These are phyloP conservation scores for Mortierella hygrophila DNA, from an alignment of 192 early-diverging fungal genomes.

Conservation along the genomic window DNA sequence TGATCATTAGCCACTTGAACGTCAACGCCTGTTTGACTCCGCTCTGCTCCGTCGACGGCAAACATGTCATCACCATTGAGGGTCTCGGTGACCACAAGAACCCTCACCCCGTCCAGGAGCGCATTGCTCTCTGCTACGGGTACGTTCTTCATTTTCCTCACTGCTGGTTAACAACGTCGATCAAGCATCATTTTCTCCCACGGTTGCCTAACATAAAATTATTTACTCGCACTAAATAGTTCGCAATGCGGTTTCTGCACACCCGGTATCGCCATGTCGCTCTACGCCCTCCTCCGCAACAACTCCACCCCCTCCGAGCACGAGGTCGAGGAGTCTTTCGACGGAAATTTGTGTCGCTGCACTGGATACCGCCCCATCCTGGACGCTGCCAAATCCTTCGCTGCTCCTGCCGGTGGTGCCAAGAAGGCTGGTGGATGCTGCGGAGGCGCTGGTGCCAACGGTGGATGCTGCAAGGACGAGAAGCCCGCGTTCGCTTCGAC, in stretches of 20 bases:
- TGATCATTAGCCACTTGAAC: slow-evolving; percentile 46
- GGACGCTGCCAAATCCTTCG: slow-evolving; percentile 81
- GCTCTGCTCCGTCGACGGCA: slow-evolving; percentile 77
- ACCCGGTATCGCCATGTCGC: slow-evolving; percentile 91
- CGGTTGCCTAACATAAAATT: background rate
- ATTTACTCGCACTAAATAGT: slow-evolving; percentile 23
- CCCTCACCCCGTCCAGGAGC: slow-evolving; percentile 84
- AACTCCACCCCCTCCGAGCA: slow-evolving; percentile 74
- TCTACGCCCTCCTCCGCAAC: slow-evolving; percentile 83
- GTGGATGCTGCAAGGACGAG: slow-evolving; percentile 64
- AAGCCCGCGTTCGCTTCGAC: slow-evolving; percentile 45
- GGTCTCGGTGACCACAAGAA: slow-evolving; percentile 76
- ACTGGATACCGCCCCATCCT: slow-evolving; percentile 92
- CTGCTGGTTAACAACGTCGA: no score
- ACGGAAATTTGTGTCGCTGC: slow-evolving; percentile 92
- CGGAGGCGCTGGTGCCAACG: slow-evolving; percentile 54
- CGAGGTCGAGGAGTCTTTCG: slow-evolving; percentile 88
- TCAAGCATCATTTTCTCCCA: background rate
- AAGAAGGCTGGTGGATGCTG: slow-evolving; percentile 52
- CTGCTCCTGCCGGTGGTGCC: slow-evolving; percentile 17
- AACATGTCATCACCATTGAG: slow-evolving; percentile 88
- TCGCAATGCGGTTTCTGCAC: slow-evolving; percentile 95
- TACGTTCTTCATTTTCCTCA: slow-evolving; percentile 10
- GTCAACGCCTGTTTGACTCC: slow-evolving; percentile 78
- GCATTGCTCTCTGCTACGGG: slow-evolving; percentile 79